phyloP scores from a whole-genome alignment of 2,329 filamentous ascomycete species.

The Onygena corvina region DNA sequence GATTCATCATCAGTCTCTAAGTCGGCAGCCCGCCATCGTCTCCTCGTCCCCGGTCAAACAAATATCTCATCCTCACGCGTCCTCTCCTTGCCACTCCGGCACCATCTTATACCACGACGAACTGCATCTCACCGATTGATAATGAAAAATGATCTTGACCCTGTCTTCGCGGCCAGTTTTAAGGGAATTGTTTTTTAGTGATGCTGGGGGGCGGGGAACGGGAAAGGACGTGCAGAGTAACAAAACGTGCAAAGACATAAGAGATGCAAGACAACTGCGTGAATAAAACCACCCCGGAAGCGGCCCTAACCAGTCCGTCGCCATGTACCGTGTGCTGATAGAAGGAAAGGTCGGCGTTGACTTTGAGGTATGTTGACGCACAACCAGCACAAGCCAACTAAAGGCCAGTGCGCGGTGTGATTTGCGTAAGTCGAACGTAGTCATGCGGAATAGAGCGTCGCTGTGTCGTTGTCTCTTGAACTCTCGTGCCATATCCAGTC shows the following conservation, averaged over 20 bases:
- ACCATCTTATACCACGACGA: slow-evolving; percentile 8
- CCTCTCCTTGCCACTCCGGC: slow-evolving; percentile 10
- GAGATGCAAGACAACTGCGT: slow-evolving; percentile 11
- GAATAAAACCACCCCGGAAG: slow-evolving; percentile 36
- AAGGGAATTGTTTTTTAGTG: background rate
- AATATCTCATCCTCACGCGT: slow-evolving; percentile 14
- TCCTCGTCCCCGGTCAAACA: slow-evolving; percentile 11
- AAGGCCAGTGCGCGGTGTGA: background rate
- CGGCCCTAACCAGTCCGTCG: slow-evolving; percentile 38
- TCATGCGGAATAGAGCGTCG: slow-evolving; percentile 6
- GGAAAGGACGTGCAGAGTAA: background rate
- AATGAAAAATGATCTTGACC: slow-evolving; percentile 8
- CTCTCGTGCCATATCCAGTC: background rate
- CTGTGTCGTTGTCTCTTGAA: background rate
- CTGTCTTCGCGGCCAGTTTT: background rate
- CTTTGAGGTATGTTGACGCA: background rate
- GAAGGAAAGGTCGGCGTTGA: background rate
- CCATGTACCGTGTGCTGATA: slow-evolving; percentile 22
- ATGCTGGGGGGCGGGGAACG: slow-evolving; percentile 7
- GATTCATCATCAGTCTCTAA: slow-evolving; percentile 3
- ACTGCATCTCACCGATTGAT: slow-evolving; percentile 7
- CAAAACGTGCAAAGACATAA: background rate
- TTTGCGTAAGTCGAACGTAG: slow-evolving; percentile 18
- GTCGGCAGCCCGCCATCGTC: background rate
- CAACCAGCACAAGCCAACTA: slow-evolving; percentile 20